Evolutionary conservation across 768 basidiomycete species (phyloP).

Genomic region (Mycena vitilis): DNA sequence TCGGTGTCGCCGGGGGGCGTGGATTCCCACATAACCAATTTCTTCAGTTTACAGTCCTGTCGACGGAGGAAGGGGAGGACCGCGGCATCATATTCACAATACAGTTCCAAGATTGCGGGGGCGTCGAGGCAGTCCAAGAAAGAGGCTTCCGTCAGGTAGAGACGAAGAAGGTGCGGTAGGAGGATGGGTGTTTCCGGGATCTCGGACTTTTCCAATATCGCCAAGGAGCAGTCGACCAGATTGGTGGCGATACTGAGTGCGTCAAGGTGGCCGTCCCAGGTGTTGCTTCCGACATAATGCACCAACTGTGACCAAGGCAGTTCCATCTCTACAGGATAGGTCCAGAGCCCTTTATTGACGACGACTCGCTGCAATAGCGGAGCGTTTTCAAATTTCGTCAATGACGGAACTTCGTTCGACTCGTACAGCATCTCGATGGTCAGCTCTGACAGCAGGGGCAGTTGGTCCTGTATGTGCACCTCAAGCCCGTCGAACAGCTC

Average conservation of each 20-base stretch:
- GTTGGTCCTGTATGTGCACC: not conserved
- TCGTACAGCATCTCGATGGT: not conserved
- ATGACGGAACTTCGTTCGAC: too few species aligned
- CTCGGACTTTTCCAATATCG: not conserved
- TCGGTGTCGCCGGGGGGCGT: too few species aligned
- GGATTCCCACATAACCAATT: not conserved
- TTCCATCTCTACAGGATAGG: not conserved
- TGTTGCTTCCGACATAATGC: constrained; percentile 1
- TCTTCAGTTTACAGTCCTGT: not conserved
- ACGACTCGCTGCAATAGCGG: not conserved
- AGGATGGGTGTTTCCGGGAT: not conserved
- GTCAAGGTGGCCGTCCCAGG: not conserved
- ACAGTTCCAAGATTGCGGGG: constrained; percentile 17
- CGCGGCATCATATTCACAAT: not conserved
- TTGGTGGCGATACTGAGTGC: not conserved
- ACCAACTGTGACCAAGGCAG: constrained; percentile 2
- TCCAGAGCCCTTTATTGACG: not conserved
- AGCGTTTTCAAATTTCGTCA: not conserved
- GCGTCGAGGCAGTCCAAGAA: constrained; percentile 8
- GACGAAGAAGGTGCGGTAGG: constrained; percentile 12
- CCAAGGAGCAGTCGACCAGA: constrained; percentile 13
- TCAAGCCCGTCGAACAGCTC: not conserved
- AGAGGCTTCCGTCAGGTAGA: not conserved
- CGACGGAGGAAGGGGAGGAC: not conserved
- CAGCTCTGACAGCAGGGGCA: not conserved